Evolutionary conservation across 2,329 filamentous ascomycete species (phyloP), one percentile per base, ranked within the genome.

Genomic region (Talaromyces sp.): DNA sequence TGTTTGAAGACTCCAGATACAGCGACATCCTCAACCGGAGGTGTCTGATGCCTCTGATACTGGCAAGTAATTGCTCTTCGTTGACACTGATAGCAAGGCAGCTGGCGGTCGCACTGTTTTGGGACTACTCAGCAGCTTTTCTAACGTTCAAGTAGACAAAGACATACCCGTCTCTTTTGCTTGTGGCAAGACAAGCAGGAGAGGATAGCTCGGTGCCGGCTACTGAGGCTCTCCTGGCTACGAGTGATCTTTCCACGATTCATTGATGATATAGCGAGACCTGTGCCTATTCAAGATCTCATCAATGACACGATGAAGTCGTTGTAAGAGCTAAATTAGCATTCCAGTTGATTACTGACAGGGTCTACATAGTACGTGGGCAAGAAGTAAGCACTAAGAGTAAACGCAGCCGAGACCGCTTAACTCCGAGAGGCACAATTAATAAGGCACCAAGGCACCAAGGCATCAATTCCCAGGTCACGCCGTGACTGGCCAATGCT

Each of bases 401-500:
- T n/a, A n/a, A n/a, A n/a, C n/a, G n/a, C n/a, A n/a, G 35, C 35
- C 16, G 35, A 37, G 14, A 40, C 14, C 33, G 31, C 33, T 31
- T 50, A 50, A 50, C 46, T 28, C 46, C 46, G 46, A 50, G 46
- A 48, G 44, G 12, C 23, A 16, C 44, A 16, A n/a, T n/a, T n/a
- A n/a, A n/a, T n/a, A n/a, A 55, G 31, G 33, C 35, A 25, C 31
- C 31, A 12, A 55, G 28, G 28, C 28, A 33, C 16, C 54, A 37
- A 56, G 54, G 33, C 54, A 56, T 21, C 18, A 6, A 56, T 18
- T 35, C 12, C 0, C 11, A 57, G 21, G 35, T 8, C 12, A 14
- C 1, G 31, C 48, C 9, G n/a, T 57, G 54, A 57, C 42, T 57
- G 54, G 54, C 37, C 35, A 42, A 57, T 57, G 50, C 31, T 37